These are phyloP conservation scores for Paecilomyces sp. DNA, from an alignment of 2,329 filamentous ascomycete species.

Conservation along the genomic window DNA sequence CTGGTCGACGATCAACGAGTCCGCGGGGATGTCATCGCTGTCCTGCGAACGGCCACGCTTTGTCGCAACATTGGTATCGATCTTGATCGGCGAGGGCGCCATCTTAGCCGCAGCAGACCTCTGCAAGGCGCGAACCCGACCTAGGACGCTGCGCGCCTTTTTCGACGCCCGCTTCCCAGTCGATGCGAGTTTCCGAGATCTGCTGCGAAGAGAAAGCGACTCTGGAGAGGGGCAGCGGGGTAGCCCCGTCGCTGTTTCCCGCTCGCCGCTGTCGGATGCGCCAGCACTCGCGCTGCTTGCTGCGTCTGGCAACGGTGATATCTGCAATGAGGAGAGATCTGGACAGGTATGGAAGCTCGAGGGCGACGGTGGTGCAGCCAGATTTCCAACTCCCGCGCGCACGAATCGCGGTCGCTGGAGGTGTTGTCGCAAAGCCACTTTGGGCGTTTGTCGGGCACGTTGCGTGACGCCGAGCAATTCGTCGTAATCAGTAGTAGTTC, in stretches of 20 bases:
- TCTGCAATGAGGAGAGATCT: constrained; percentile 32
- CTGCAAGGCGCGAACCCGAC: constrained; percentile 33
- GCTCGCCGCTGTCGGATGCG: constrained; percentile 17
- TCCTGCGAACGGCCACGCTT: constrained; percentile 31
- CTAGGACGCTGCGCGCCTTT: constrained; percentile 35
- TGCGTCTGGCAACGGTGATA: constrained; percentile 15
- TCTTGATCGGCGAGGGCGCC: constrained; percentile 33
- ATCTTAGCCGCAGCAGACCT: constrained; percentile 34
- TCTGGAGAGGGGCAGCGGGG: constrained; percentile 27
- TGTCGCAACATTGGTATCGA: constrained; percentile 30
- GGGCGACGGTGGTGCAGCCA: constrained; percentile 32
- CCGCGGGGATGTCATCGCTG: constrained; percentile 22
- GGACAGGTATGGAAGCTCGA: constrained; percentile 38
- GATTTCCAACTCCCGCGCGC: constrained; percentile 25
- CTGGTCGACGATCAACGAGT: constrained; percentile 17
- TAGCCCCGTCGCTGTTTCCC: constrained; percentile 19
- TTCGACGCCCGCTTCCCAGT: constrained; percentile 26
- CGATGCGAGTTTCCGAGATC: constrained; percentile 21
- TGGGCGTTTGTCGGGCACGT: background rate
- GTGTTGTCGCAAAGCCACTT: constrained; percentile 7
- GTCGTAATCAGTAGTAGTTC: too few relatives aligned
- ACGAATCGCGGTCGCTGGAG: constrained; percentile 6
- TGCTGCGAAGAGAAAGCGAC: constrained; percentile 19
- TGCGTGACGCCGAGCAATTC: background rate
- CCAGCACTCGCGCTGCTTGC: constrained; percentile 16